Evolutionary conservation across 768 basidiomycete genomes (phyloP), one percentile per base, ranked within the genome.

Genomic region (Psilocybe cubensis): DNA sequence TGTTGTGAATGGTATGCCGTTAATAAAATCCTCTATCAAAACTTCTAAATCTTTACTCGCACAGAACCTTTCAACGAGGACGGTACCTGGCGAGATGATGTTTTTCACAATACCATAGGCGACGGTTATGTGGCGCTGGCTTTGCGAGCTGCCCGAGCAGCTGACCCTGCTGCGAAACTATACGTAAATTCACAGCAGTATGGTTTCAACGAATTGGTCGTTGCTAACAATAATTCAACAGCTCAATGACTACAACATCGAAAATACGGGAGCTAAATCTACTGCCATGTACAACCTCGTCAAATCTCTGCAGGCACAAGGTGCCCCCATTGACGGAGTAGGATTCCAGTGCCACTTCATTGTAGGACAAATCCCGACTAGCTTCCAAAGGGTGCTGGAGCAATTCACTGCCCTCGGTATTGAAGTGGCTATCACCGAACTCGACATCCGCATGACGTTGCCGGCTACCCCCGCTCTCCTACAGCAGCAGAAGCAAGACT

Each of bases 401-500:
- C 74, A 78, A 48, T 82, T 88, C 65, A 78, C 82, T 11, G 79
- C 79, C 10, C 79, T 87, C 24, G 86, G 88, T 3, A 72, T 89
- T 41, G 87, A 88, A 62, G 82, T 88, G 23, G 86, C 86, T 9
- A 81, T 88, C 61, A 89, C 87, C 2, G 87, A 88, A 66, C 78
- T 89, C 46, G 87, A 89, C 64, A 84, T 84, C 63, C 77, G 86
- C 47, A 84, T 86, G 76, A 76, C 75, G 7, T 72, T 83, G 10
- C 86, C 85, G 12, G 76, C 72, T 11, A 84, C 83, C 2, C 60
- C 68, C 7, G 79, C 78, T 1, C 71, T 79, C 29, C 73, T 83
- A 28, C 74, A 70, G 27, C 83, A 86, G 65, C 85, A 88, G 64
- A 73, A 79, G 64, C 73, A 70, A 58, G 86, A 88, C 65, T 88